These are phyloP conservation scores for Inga oerstediana DNA, from an alignment of 306 rosid genomes.

Conservation along the genomic window DNA sequence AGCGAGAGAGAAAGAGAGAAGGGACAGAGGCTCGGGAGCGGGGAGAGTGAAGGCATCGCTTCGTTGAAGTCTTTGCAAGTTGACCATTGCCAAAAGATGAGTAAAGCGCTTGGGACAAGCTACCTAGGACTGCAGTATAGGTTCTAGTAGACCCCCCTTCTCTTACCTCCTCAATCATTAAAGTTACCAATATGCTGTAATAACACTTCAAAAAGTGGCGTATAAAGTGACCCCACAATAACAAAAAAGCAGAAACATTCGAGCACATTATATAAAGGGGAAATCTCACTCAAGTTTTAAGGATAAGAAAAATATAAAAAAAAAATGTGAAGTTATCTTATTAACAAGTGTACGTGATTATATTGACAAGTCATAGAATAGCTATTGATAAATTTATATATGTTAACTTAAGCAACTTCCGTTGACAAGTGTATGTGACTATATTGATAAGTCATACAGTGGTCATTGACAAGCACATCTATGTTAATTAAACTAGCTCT, in stretches of 20 bases:
- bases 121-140: neutral
- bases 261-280: too few relatives aligned
- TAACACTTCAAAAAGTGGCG: neutral
- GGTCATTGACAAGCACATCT: too few relatives aligned
- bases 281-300: too few relatives aligned
- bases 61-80: conserved; percentile 22
- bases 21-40: neutral
- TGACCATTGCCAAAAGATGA: conserved; percentile 11
- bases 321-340: too few relatives aligned
- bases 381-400: too few relatives aligned
- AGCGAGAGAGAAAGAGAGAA: neutral
- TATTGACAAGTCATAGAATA: too few relatives aligned
- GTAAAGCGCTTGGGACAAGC: neutral
- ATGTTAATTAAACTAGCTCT: too few relatives aligned
- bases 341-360: too few relatives aligned
- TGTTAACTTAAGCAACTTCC: too few relatives aligned
- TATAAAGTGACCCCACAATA: neutral
- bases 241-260: neutral
- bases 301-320: too few relatives aligned
- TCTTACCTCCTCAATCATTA: neutral
- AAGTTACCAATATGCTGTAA: neutral
- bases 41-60: conserved; percentile 20
- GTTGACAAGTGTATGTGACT: too few relatives aligned
- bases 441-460: too few relatives aligned
- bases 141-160: conserved; percentile 11